phyloP scores from a whole-genome alignment of 1,284 basidiomycete species.

The Heterobasidion occidentale region DNA sequence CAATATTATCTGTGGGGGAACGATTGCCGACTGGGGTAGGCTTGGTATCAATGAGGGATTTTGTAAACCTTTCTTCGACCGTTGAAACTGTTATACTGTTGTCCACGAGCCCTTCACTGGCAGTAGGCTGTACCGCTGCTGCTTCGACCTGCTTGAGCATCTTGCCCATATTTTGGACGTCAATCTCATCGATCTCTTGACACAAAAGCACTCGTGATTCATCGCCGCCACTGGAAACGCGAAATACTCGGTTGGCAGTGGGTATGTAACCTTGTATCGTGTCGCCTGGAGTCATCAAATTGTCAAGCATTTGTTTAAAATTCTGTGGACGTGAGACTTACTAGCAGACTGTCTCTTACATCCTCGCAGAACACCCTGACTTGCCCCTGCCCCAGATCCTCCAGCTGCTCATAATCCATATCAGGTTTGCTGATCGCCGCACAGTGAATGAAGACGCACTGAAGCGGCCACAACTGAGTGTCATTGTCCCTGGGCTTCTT shows the following conservation, averaged over 20 bases:
- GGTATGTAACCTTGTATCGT: slow-evolving; percentile 48
- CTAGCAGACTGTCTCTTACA: slow-evolving; percentile 49
- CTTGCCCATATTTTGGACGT: slow-evolving; percentile 51
- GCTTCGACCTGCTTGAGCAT: slow-evolving; percentile 31
- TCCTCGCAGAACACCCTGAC: too few species aligned
- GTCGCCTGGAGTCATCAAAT: slow-evolving; percentile 25
- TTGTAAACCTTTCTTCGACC: slow-evolving; percentile 34
- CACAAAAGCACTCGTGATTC: slow-evolving; percentile 13
- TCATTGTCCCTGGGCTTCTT: too few species aligned
- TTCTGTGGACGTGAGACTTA: slow-evolving; percentile 20
- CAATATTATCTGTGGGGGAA: not conserved
- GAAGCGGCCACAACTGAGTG: too few species aligned
- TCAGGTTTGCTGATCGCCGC: too few species aligned
- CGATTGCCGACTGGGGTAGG: slow-evolving; percentile 10
- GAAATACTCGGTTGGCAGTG: slow-evolving; percentile 54
- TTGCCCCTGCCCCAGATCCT: too few species aligned
- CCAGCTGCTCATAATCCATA: too few species aligned
- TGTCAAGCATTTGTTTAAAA: not conserved
- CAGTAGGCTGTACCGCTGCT: slow-evolving; percentile 9
- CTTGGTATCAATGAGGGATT: slow-evolving; percentile 24
- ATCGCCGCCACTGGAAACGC: slow-evolving; percentile 42
- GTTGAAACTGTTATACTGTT: slow-evolving; percentile 5
- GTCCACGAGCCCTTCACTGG: not conserved
- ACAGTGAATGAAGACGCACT: too few species aligned
- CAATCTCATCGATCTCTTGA: slow-evolving; percentile 47